Base-by-base conservation (phyloP, 208 protist species). In the Strigomonas galati region DNA sequence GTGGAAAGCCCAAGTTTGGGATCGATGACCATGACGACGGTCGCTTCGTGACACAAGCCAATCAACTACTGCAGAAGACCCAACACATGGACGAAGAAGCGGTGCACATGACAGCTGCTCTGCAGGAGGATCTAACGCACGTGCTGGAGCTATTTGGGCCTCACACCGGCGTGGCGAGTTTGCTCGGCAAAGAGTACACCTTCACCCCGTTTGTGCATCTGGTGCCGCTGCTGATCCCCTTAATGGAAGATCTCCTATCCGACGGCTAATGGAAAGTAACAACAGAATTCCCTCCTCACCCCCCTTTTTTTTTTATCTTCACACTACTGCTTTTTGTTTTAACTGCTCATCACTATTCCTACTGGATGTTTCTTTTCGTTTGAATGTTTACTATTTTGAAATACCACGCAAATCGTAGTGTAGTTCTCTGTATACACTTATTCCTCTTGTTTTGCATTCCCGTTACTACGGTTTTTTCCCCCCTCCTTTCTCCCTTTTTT, bases 191-290 rank as follows among this genome's bases (percentile, higher is more conserved):
- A 17, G 59, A 80, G 35, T 75, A 79, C 64, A 30, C 67, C 15
- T 43, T 37, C 24, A 79, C 72, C 19, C 77, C 81, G 2, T 61
- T 79, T 2, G 67, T 75, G 27, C 71, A 81, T 24, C 66, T 76
- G 55, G 64, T 87, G 19, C 81, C 81, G 3, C 61, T 78, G 21
- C 55, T 81, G 5, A 31, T 78, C n/a, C 52, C 70, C 0, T 27
- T 83, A 9, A 35, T 87, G 30, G 69, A 83, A 55, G 52, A 65
- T 0, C 72, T 87, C 32, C 65, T 82, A 7, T 28, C 19, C 21
- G 58, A 62, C 3, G 6, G 19, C 37, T 49, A 44, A 17, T 30
- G 37, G 19, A 12, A 28, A n/a, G n/a, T n/a, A n/a, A n/a, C n/a
- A n/a, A 37, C 32, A 37, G 32, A 37, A 37, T 37, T 37, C n/a